Evolutionary conservation across 2,329 filamentous ascomycete genomes (phyloP).

Genomic region (Nothopassalora personata): DNA sequence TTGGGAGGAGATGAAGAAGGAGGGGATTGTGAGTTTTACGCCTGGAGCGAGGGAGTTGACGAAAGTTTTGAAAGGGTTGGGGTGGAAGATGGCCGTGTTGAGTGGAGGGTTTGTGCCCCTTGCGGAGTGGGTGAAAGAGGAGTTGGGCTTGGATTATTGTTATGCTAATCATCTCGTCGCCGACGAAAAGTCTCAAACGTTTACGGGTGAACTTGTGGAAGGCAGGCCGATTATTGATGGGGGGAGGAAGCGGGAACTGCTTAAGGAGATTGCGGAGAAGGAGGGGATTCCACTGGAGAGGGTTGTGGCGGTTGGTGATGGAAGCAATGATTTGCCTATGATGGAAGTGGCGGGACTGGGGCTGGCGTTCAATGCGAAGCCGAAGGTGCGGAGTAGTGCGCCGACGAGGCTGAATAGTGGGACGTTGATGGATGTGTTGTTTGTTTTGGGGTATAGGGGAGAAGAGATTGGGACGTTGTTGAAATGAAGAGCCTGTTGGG

Average conservation of each 20-base stretch:
- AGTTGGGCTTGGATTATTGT: constrained; percentile 81
- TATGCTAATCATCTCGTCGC: constrained; percentile 78
- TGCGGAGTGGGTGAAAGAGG: constrained; percentile 75
- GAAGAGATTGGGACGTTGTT: constrained; percentile 21
- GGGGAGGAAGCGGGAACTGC: constrained; percentile 66
- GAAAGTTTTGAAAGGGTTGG: constrained; percentile 66
- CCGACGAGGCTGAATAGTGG: constrained; percentile 66
- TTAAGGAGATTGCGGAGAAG: constrained; percentile 63
- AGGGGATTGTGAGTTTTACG: constrained; percentile 68
- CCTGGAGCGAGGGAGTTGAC: constrained; percentile 73
- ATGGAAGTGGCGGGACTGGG: constrained; percentile 69
- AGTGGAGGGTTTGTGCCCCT: constrained; percentile 89
- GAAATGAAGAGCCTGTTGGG: too few relatives aligned
- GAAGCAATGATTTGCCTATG: constrained; percentile 79
- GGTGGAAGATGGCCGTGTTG: constrained; percentile 82
- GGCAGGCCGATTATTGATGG: constrained; percentile 68
- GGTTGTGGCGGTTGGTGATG: constrained; percentile 71
- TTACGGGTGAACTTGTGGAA: constrained; percentile 69
- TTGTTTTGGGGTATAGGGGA: constrained; percentile 56
- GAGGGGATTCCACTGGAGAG: constrained; percentile 62
- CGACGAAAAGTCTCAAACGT: constrained; percentile 45
- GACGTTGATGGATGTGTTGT: constrained; percentile 65
- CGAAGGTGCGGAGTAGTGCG: constrained; percentile 72
- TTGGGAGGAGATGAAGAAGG: constrained; percentile 58
- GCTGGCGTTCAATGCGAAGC: constrained; percentile 80